These are phyloP conservation scores for Euphorbia peplus DNA, from an alignment of 345 rosid genomes.

Conservation along the genomic window DNA sequence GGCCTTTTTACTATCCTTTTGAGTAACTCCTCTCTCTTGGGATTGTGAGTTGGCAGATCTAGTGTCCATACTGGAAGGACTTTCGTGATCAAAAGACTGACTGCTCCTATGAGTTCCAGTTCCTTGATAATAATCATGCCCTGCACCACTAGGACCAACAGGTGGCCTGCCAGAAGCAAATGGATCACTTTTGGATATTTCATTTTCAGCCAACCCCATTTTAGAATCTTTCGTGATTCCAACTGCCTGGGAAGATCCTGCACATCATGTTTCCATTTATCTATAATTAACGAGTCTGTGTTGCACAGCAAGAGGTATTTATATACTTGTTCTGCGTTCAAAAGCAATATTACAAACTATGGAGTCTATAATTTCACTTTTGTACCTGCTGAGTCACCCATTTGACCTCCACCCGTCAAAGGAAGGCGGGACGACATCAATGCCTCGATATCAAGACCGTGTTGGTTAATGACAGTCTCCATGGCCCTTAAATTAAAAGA, in stretches of 20 bases:
- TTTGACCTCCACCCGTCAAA: slow-evolving; percentile 58
- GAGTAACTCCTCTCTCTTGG: slow-evolving; percentile 64
- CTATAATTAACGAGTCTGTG: slow-evolving; percentile 5
- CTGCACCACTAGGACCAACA: slow-evolving; percentile 56
- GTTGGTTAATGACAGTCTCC: slow-evolving; percentile 94
- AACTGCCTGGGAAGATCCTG: slow-evolving; percentile 76
- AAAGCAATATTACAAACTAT: not conserved
- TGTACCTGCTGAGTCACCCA: slow-evolving; percentile 86
- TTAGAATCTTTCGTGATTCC: slow-evolving; percentile 53
- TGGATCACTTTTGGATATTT: slow-evolving; percentile 57
- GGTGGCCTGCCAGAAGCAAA: slow-evolving; percentile 63
- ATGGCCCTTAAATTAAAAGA: slow-evolving; percentile 61
- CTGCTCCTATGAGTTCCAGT: slow-evolving; percentile 60
- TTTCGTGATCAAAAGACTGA: slow-evolving; percentile 81
- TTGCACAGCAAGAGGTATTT: not conserved
- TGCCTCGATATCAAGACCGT: slow-evolving; percentile 91
- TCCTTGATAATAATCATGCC: slow-evolving; percentile 76
- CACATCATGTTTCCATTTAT: slow-evolving; percentile 18
- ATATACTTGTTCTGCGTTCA: no score
- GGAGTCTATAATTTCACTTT: slow-evolving; percentile 11
- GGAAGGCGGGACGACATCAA: slow-evolving; percentile 75
- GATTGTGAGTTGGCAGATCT: slow-evolving; percentile 79
- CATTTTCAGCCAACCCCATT: slow-evolving; percentile 56
- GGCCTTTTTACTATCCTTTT: slow-evolving; percentile 54
- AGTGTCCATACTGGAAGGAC: slow-evolving; percentile 90